Percentiles rank a stretch among this genome's conserved stretches.
These are phyloP conservation scores for Solanum habrochaites DNA, from an alignment of 257 asterid genomes.

Conservation along the genomic window DNA sequence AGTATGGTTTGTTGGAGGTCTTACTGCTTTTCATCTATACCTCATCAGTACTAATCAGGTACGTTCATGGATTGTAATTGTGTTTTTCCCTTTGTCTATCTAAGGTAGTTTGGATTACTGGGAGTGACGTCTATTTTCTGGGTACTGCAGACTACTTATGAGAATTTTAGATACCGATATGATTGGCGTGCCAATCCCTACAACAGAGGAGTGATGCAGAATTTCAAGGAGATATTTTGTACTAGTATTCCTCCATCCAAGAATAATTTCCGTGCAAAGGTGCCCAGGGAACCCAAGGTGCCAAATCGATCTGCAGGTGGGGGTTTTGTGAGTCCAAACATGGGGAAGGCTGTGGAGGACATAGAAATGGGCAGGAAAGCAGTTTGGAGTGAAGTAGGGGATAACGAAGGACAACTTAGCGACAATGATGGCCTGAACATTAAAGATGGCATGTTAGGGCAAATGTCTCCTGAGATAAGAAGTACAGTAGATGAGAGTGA, in stretches of 20 bases:
- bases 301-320: conserved; percentile 46
- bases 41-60: conserved; percentile 96
- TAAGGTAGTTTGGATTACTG: not conserved
- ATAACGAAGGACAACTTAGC: conserved; percentile 44
- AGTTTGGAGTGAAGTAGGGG: conserved; percentile 62
- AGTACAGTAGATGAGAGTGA: conserved; percentile 74
- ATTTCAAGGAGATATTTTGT: conserved; percentile 72
- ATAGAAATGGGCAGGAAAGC: conserved; percentile 94
- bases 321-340: conserved; percentile 82
- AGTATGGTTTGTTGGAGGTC: conserved; percentile 98
- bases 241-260: conserved; percentile 57
- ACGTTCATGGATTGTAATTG: not conserved
- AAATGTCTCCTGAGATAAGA: conserved; percentile 73
- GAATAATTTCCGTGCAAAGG: conserved; percentile 77
- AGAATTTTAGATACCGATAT: conserved; percentile 88
- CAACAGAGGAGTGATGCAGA: conserved; percentile 70
- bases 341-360: conserved; percentile 74
- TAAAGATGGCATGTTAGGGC: conserved; percentile 43
- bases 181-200: conserved; percentile 87
- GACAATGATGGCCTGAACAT: conserved; percentile 42
- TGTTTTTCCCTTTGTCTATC: not conserved
- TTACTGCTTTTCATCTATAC: conserved; percentile 82
- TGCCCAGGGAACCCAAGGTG: conserved; percentile 40
- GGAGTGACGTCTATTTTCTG: not conserved
- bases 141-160: conserved; percentile 83